Conservation (phyloP, 1,284 basidiomycete genomes). For the Ustilago nuda region DNA sequence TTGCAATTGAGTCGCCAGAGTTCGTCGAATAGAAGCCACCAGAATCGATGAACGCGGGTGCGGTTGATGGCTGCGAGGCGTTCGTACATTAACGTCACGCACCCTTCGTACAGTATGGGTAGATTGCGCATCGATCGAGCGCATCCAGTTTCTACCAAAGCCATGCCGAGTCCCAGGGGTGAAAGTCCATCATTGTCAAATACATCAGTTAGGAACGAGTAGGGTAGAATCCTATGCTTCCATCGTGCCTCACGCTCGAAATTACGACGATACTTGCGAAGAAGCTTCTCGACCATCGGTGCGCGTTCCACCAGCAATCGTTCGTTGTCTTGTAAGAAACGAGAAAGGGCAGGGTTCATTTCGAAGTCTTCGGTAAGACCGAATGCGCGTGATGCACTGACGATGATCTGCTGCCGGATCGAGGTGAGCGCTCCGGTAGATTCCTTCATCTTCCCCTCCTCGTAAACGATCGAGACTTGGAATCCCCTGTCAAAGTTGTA, state of each 20-base stretch:
- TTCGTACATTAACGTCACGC: slow-evolving; percentile 75
- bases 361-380: slow-evolving; percentile 79
- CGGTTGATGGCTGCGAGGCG: slow-evolving; percentile 74
- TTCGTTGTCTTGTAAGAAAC: slow-evolving; percentile 77
- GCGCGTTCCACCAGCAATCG: slow-evolving; percentile 73
- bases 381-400: slow-evolving; percentile 74
- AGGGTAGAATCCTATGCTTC: slow-evolving; percentile 76
- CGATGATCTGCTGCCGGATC: slow-evolving; percentile 71
- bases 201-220: slow-evolving; percentile 77
- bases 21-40: slow-evolving; percentile 83
- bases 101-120: slow-evolving; percentile 72
- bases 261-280: slow-evolving; percentile 75
- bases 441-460: slow-evolving; percentile 66
- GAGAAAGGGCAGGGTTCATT: slow-evolving; percentile 76
- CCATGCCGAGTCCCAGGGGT: slow-evolving; percentile 70
- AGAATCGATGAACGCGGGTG: slow-evolving; percentile 77
- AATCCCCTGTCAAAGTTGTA: slow-evolving; percentile 75
- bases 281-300: slow-evolving; percentile 72
- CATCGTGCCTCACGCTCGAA: slow-evolving; percentile 73
- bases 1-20: slow-evolving; percentile 52
- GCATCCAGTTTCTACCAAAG: slow-evolving; percentile 72
- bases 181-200: slow-evolving; percentile 53
- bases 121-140: slow-evolving; percentile 75
- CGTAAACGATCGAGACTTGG: slow-evolving; percentile 75
- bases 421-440: slow-evolving; percentile 48